Percentiles rank a stretch among this genome's conserved stretches.
These are phyloP conservation scores for Trichoderma sp. DNA, from an alignment of 2,329 filamentous ascomycete genomes.

Conservation along the genomic window DNA sequence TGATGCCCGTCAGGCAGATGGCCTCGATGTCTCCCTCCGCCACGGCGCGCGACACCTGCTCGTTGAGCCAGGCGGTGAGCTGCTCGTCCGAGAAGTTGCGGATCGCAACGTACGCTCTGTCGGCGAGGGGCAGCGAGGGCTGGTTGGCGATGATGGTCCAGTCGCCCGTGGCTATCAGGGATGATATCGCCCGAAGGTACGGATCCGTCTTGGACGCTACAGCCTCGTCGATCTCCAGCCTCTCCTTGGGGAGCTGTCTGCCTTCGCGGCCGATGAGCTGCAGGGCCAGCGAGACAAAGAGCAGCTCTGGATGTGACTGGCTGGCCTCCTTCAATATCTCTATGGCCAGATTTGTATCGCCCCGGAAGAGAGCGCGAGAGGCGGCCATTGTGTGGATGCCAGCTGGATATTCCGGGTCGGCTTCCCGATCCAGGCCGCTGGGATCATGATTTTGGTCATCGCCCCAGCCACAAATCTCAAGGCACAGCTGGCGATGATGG, in stretches of 20 bases:
- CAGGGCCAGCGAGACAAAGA: conserved; percentile 69
- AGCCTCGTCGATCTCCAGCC: conserved; percentile 61
- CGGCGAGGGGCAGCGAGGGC: conserved; percentile 70
- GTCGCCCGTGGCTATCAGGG: conserved; percentile 73
- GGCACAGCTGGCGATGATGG: conserved; percentile 72
- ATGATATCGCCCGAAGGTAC: conserved; percentile 77
- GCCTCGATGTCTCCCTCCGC: conserved; percentile 73
- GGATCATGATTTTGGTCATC: conserved; percentile 53
- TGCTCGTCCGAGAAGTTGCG: conserved; percentile 64
- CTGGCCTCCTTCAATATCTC: conserved; percentile 70
- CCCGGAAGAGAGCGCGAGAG: conserved; percentile 74
- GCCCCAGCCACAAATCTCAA: conserved; percentile 76
- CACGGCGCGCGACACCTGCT: conserved; percentile 63
- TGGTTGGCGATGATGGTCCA: conserved; percentile 76
- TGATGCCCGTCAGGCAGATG: conserved; percentile 76
- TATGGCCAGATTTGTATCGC: conserved; percentile 68
- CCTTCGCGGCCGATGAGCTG: conserved; percentile 61
- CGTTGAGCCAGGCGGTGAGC: conserved; percentile 67
- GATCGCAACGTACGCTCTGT: conserved; percentile 74
- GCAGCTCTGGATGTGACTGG: conserved; percentile 61
- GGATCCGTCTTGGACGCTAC: conserved; percentile 70
- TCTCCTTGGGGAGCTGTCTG: conserved; percentile 48
- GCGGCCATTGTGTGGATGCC: conserved; percentile 71
- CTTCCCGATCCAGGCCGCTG: conserved; percentile 48
- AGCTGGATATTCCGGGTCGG: conserved; percentile 52